Evolutionary conservation across 805 yeast species (phyloP).

Genomic region (Kuraishia ogatae): DNA sequence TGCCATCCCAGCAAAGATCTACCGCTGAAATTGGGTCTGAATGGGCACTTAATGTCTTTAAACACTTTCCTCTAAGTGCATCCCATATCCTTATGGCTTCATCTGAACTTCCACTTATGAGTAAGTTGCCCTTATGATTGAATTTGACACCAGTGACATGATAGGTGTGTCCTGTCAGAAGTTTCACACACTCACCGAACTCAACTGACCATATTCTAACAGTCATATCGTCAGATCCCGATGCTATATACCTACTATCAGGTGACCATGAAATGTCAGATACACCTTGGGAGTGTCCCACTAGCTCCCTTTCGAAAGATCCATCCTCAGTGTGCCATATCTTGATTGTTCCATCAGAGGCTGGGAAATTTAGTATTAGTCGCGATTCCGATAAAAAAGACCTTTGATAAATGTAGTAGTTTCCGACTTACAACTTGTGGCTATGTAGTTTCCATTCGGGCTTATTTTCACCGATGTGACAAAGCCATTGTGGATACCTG

Average conservation of each 20-base stretch:
- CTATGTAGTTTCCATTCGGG: conserved; percentile 51
- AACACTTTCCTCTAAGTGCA: conserved; percentile 53
- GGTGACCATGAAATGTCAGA: conserved; percentile 77
- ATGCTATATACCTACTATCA: conserved; percentile 61
- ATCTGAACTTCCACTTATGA: conserved; percentile 81
- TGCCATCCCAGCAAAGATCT: conserved; percentile 68
- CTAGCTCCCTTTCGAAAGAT: conserved; percentile 21
- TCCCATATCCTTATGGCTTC: conserved; percentile 94
- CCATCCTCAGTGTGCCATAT: conserved; percentile 43
- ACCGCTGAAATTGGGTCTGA: conserved; percentile 80
- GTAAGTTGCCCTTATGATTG: conserved; percentile 65
- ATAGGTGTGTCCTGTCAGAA: conserved; percentile 73
- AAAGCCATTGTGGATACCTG: conserved; percentile 8
- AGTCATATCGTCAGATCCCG: conserved; percentile 82
- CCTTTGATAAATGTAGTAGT: not conserved
- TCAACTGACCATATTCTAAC: conserved; percentile 62
- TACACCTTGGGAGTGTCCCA: conserved; percentile 64
- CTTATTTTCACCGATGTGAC: conserved; percentile 47
- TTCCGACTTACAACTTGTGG: conserved; percentile 30
- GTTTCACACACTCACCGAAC: conserved; percentile 38
- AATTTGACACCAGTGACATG: conserved; percentile 70
- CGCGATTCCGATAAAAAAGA: too few relatives aligned
- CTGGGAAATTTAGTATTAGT: conserved; percentile 5
- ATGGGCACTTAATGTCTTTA: conserved; percentile 84
- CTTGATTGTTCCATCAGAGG: conserved; percentile 50